Conservation (phyloP, 1,284 basidiomycete genomes). For the Trichosporon sp. region DNA sequence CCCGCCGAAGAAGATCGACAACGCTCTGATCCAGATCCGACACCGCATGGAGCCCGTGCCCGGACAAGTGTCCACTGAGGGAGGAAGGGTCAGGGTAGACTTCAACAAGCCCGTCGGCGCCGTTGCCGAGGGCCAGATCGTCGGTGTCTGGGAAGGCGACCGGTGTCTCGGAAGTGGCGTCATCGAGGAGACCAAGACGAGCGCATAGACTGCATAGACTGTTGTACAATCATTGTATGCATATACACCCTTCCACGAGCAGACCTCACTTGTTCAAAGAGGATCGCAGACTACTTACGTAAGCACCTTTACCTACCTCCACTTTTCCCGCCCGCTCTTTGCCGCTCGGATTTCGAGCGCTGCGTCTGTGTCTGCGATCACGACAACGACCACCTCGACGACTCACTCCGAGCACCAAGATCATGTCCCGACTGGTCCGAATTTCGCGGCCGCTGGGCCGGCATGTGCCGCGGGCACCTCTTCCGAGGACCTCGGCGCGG, state of each 20-base stretch:
- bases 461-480: neutral
- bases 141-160: constrained; percentile 64
- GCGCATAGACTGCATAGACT: constrained; percentile 5
- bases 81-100: constrained; percentile 24
- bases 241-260: neutral
- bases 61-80: constrained; percentile 28
- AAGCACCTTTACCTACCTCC: neutral
- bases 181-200: constrained; percentile 50
- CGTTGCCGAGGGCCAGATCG: constrained; percentile 74
- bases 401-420: no score
- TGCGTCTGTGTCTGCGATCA: no score
- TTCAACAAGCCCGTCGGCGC: constrained; percentile 62
- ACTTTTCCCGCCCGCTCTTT: neutral
- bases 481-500: neutral
- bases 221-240: constrained; percentile 2
- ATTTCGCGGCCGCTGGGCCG: neutral
- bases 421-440: neutral
- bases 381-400: no score
- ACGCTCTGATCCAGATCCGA: constrained; percentile 60
- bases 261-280: neutral
- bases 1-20: constrained; percentile 53
- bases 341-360: neutral
- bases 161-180: constrained; percentile 80
- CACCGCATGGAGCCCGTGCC: constrained; percentile 60
- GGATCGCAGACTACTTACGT: neutral